Percentiles rank a stretch among this genome's conserved stretches.
phyloP scores from a whole-genome alignment of 2,329 filamentous ascomycete genomes.

The Hypoxylon sp. region DNA sequence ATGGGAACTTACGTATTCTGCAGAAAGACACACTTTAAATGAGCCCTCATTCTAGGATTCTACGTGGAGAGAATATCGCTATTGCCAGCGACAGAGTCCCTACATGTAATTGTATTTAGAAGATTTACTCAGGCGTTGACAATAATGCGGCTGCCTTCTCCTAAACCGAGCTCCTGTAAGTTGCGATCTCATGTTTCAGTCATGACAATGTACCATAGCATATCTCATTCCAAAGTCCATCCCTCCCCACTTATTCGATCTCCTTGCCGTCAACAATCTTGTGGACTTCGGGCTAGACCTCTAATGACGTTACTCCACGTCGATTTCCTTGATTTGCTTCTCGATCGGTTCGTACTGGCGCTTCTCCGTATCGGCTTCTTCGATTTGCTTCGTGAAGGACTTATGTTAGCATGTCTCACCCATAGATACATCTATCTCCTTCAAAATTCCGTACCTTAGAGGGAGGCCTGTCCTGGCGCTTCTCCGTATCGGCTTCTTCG shows the following conservation, averaged over 20 bases:
- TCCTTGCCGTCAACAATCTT: not conserved
- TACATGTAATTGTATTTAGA: not conserved
- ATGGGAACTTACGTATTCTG: not conserved
- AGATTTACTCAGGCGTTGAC: not conserved
- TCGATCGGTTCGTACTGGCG: slow-evolving; percentile 16
- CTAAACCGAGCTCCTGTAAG: not conserved
- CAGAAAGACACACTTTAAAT: too few relatives aligned
- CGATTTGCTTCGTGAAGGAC: not conserved
- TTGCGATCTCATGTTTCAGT: too few relatives aligned
- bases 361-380: not conserved
- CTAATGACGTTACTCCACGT: not conserved
- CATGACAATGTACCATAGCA: too few relatives aligned
- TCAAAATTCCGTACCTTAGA: not conserved
- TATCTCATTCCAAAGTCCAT: too few relatives aligned
- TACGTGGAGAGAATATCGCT: too few relatives aligned
- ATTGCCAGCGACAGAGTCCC: too few relatives aligned
- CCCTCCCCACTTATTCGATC: not conserved
- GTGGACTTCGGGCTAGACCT: not conserved
- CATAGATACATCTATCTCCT: not conserved
- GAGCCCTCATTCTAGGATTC: too few relatives aligned
- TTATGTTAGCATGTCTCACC: slow-evolving; percentile 8
- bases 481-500: not conserved
- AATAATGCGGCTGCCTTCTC: not conserved
- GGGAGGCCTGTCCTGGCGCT: slow-evolving; percentile 17
- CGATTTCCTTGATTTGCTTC: not conserved